Evolutionary conservation across 441 rosid species (phyloP).

Genomic region (Metrosideros polymorpha): DNA sequence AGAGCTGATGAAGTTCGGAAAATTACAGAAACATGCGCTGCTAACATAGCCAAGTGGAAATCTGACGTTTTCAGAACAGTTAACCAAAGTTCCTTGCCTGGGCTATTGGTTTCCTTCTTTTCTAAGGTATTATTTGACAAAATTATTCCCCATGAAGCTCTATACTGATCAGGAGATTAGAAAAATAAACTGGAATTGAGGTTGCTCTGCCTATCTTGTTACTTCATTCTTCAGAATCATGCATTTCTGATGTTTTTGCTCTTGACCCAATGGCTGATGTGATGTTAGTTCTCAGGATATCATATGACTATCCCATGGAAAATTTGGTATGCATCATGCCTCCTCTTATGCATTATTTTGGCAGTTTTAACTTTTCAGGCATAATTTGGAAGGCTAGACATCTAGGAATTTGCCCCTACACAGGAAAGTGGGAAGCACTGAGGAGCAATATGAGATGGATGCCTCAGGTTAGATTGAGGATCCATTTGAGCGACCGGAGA

Average conservation of each 20-base stretch:
- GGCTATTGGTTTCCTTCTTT: constrained; percentile 68
- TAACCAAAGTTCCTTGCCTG: constrained; percentile 58
- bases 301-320: not conserved
- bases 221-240: not conserved
- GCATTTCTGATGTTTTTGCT: not conserved
- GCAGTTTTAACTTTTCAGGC: constrained; percentile 66
- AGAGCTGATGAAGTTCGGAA: constrained; percentile 48
- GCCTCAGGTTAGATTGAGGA: constrained; percentile 80
- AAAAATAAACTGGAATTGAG: not conserved
- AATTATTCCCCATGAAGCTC: not conserved
- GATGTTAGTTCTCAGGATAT: not conserved
- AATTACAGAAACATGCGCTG: constrained; percentile 34
- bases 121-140: constrained; percentile 38
- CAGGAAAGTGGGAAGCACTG: constrained; percentile 58
- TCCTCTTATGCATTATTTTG: not conserved
- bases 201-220: not conserved
- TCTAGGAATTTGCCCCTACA: constrained; percentile 63
- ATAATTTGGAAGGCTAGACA: constrained; percentile 33
- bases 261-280: not conserved
- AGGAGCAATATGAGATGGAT: constrained; percentile 58
- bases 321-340: not conserved
- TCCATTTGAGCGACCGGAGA: constrained; percentile 78
- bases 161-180: not conserved
- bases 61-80: constrained; percentile 24
- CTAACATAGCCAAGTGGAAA: constrained; percentile 43